Conservation (phyloP, 345 rosid species). For the Raphanus raphanistrum region DNA sequence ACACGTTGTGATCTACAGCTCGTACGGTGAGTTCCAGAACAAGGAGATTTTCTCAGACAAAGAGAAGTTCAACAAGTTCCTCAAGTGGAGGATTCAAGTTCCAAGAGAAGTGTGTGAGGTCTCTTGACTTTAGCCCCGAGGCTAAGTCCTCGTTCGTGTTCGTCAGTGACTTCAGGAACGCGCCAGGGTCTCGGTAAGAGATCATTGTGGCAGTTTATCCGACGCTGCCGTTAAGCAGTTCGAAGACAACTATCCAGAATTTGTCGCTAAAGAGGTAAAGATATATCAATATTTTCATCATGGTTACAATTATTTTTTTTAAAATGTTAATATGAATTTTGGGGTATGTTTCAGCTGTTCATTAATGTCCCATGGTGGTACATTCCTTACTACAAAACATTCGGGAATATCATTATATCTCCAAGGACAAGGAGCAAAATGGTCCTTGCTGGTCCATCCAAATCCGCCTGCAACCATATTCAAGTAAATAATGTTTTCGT, state of each 20-base stretch:
- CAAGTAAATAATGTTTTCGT: slow-evolving; percentile 51
- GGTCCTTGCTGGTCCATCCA: slow-evolving; percentile 79
- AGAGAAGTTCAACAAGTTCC: slow-evolving; percentile 66
- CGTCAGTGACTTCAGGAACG: slow-evolving; percentile 82
- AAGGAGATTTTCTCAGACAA: slow-evolving; percentile 70
- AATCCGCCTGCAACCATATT: slow-evolving; percentile 78
- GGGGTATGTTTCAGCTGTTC: slow-evolving; percentile 54
- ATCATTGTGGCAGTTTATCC: slow-evolving; percentile 72
- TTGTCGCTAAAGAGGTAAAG: slow-evolving; percentile 77
- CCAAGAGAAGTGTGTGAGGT: slow-evolving; percentile 74
- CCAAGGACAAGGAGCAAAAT: slow-evolving; percentile 96
- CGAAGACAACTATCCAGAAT: slow-evolving; percentile 93
- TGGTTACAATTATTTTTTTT: not conserved
- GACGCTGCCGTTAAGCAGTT: slow-evolving; percentile 71
- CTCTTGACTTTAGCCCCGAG: slow-evolving; percentile 78
- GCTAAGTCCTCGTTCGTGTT: slow-evolving; percentile 69
- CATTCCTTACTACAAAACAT: slow-evolving; percentile 70
- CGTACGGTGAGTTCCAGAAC: slow-evolving; percentile 73
- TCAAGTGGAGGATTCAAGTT: slow-evolving; percentile 90
- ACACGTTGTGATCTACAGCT: slow-evolving; percentile 86
- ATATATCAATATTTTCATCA: not conserved
- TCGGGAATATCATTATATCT: slow-evolving; percentile 71
- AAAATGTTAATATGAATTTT: not conserved
- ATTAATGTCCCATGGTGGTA: slow-evolving; percentile 99
- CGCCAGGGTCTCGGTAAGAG: slow-evolving; percentile 83